Conservation (phyloP, 768 basidiomycete genomes). For the Coprinopsis strossmayeri region DNA sequence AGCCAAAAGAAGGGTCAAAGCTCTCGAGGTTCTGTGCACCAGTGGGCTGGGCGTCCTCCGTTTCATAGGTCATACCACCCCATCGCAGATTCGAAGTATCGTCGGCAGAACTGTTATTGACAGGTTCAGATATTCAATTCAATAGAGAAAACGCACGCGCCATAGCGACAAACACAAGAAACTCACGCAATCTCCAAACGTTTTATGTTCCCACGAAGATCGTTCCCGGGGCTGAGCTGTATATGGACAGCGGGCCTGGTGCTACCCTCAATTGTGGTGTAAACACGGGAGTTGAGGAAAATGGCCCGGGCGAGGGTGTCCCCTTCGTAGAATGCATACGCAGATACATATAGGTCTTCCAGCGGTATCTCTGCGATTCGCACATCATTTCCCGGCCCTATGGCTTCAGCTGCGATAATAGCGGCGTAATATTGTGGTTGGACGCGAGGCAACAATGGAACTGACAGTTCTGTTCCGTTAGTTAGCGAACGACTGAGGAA, state of each 20-base stretch:
- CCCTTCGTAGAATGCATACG: conserved; percentile 55
- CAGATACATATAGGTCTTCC: conserved; percentile 41
- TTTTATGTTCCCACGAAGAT: conserved; percentile 35
- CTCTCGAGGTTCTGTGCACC: conserved; percentile 27
- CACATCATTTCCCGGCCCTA: conserved; percentile 36
- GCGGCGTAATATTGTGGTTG: conserved; percentile 63
- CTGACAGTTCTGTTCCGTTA: conserved; percentile 44
- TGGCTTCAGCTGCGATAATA: conserved; percentile 51
- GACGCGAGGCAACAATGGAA: conserved; percentile 49
- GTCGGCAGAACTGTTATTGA: conserved; percentile 33
- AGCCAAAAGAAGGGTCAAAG: conserved; percentile 22
- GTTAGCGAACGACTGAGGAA: conserved; percentile 49
- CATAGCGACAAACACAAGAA: neutral
- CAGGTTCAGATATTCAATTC: no score
- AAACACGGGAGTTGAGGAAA: conserved; percentile 55
- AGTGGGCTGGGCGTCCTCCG: conserved; percentile 30
- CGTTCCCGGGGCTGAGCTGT: conserved; percentile 29
- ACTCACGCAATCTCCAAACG: conserved; percentile 39
- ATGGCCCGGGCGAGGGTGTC: conserved; percentile 37
- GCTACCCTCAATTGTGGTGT: no score
- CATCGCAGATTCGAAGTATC: conserved; percentile 44
- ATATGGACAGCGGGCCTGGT: conserved; percentile 32
- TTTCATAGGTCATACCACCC: conserved; percentile 56
- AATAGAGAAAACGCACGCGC: no score
- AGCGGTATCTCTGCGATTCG: conserved; percentile 41